These are phyloP conservation scores for Kodamaea sp. DNA, from an alignment of 1,139 yeast species.

Conservation along the genomic window DNA sequence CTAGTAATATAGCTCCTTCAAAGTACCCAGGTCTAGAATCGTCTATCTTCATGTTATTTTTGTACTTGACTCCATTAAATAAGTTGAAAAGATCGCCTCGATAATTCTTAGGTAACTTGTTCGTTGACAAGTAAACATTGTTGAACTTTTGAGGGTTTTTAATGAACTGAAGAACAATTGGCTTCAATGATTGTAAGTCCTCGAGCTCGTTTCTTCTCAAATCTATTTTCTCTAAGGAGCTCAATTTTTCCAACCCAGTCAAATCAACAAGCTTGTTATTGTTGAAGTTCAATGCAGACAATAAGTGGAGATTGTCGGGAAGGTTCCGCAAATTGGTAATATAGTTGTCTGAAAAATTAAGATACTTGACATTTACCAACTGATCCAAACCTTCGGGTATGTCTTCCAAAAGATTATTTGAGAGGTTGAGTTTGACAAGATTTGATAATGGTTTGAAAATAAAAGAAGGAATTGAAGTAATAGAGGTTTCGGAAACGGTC, in stretches of 20 bases:
- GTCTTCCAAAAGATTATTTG: slow-evolving; percentile 51
- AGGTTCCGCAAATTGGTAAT: slow-evolving; percentile 41
- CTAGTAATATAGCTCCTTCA: slow-evolving; percentile 56
- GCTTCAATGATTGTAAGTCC: slow-evolving; percentile 32
- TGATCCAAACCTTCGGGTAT: slow-evolving; percentile 57
- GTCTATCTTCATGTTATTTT: slow-evolving; percentile 52
- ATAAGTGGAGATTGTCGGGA: slow-evolving; percentile 41
- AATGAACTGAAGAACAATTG: slow-evolving; percentile 39
- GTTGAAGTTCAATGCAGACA: slow-evolving; percentile 55
- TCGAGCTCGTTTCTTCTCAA: slow-evolving; percentile 52
- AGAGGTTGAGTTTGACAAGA: slow-evolving; percentile 58
- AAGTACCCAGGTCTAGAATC: slow-evolving; percentile 67
- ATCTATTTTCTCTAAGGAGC: slow-evolving; percentile 54
- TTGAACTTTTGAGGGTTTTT: slow-evolving; percentile 30
- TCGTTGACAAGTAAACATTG: slow-evolving; percentile 43
- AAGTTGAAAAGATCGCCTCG: slow-evolving; percentile 57
- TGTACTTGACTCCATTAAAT: slow-evolving; percentile 53
- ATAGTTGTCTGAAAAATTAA: slow-evolving; percentile 58
- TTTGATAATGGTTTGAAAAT: slow-evolving; percentile 51
- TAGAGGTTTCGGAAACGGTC: slow-evolving; percentile 57
- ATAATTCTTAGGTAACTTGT: slow-evolving; percentile 49
- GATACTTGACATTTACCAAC: slow-evolving; percentile 49
- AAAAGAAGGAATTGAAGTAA: slow-evolving; percentile 44
- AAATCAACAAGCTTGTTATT: slow-evolving; percentile 50
- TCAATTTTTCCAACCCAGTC: slow-evolving; percentile 51